Percentiles rank a stretch among this genome's conserved stretches.
These are phyloP conservation scores for Rachicladosporium sp. DNA, from an alignment of 2,329 filamentous ascomycete species.

Conservation along the genomic window DNA sequence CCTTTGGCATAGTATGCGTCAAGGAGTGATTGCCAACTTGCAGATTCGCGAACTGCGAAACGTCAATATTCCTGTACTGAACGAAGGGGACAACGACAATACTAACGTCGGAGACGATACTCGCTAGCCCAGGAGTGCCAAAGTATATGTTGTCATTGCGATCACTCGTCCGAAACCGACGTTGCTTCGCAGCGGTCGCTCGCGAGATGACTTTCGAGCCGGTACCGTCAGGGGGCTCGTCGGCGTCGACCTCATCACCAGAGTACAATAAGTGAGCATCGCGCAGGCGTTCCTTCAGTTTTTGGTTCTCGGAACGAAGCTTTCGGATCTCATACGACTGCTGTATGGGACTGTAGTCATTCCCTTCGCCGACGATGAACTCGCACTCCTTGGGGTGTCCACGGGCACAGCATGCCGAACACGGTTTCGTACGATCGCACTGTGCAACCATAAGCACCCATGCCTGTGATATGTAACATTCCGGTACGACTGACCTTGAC, in stretches of 20 bases:
- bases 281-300: slow-evolving; percentile 31
- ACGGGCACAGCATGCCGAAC: slow-evolving; percentile 36
- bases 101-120: slow-evolving; percentile 34
- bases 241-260: slow-evolving; percentile 28
- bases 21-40: slow-evolving; percentile 30
- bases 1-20: slow-evolving; percentile 31
- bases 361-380: slow-evolving; percentile 33
- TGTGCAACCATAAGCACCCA: slow-evolving; percentile 12
- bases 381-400: slow-evolving; percentile 36
- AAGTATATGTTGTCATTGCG: slow-evolving; percentile 37
- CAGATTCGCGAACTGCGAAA: slow-evolving; percentile 29
- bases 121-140: slow-evolving; percentile 36
- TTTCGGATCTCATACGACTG: slow-evolving; percentile 37
- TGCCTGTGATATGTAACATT: too few species aligned
- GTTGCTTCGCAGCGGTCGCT: slow-evolving; percentile 15
- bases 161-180: slow-evolving; percentile 27
- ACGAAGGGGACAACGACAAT: neutral
- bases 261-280: slow-evolving; percentile 17
- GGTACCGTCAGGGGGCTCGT: slow-evolving; percentile 17
- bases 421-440: slow-evolving; percentile 39
- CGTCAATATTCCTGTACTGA: slow-evolving; percentile 5
- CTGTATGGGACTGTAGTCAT: slow-evolving; percentile 34
- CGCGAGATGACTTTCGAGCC: slow-evolving; percentile 11
- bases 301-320: slow-evolving; percentile 33
- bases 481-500: slow-evolving; percentile 28